Evolutionary conservation across 768 basidiomycete species (phyloP).

Genomic region (Agrocybe chaxingu): DNA sequence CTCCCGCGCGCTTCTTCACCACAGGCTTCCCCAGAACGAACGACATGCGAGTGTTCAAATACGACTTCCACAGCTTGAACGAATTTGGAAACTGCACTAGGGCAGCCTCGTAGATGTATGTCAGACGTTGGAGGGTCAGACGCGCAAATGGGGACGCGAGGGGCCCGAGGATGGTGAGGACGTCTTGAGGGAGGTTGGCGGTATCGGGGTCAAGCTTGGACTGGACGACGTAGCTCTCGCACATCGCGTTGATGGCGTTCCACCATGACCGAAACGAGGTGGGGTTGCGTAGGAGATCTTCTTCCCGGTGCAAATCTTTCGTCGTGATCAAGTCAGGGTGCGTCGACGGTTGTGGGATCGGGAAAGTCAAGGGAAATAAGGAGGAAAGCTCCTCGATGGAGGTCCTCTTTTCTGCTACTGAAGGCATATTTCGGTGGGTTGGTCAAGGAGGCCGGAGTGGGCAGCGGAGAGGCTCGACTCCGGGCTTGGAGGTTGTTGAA

Average conservation of each 20-base stretch:
- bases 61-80: conserved; percentile 96
- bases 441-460: neutral
- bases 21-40: conserved; percentile 82
- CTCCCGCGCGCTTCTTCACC: conserved; percentile 74
- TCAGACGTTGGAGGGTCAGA: conserved; percentile 76
- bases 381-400: conserved; percentile 47
- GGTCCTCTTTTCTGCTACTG: conserved; percentile 44
- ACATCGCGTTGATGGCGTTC: conserved; percentile 73
- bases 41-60: conserved; percentile 76
- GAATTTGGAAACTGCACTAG: conserved; percentile 82
- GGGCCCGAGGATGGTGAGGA: conserved; percentile 67
- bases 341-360: conserved; percentile 77
- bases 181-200: conserved; percentile 38
- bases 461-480: conserved; percentile 1
- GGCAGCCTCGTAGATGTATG: conserved; percentile 93
- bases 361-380: conserved; percentile 81
- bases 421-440: conserved; percentile 44
- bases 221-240: conserved; percentile 57
- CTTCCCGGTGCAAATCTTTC: conserved; percentile 83
- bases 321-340: conserved; percentile 72
- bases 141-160: conserved; percentile 72
- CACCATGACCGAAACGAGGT: conserved; percentile 93
- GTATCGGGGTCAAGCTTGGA: conserved; percentile 53
- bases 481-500: neutral
- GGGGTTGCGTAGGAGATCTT: conserved; percentile 90